Evolutionary conservation across 805 yeast genomes (phyloP).

Genomic region (Vanderwaltozyma yarrowii): DNA sequence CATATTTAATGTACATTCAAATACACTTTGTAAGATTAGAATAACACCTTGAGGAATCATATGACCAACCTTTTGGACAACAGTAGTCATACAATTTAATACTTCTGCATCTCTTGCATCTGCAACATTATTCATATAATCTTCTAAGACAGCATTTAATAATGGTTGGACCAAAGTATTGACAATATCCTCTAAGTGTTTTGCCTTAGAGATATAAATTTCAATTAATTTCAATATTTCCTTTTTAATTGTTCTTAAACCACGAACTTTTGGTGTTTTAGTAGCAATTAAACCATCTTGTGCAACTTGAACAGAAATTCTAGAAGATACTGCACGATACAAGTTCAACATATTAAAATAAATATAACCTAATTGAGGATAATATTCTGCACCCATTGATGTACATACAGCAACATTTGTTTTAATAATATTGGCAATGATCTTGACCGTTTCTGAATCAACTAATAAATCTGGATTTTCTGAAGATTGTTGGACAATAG

Average conservation of each 20-base stretch:
- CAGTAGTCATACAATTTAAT: conserved; percentile 84
- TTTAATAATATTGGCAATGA: conserved; percentile 86
- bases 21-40: conserved; percentile 76
- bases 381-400: conserved; percentile 87
- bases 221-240: conserved; percentile 85
- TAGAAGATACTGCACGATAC: conserved; percentile 77
- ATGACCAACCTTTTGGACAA: conserved; percentile 79
- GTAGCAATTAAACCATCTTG: conserved; percentile 81
- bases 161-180: conserved; percentile 74
- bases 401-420: conserved; percentile 93
- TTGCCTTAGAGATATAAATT: conserved; percentile 80
- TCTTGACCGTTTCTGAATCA: conserved; percentile 78
- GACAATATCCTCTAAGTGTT: conserved; percentile 74
- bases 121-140: conserved; percentile 79
- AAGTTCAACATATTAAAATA: conserved; percentile 84
- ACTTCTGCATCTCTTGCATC: conserved; percentile 98
- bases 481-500: conserved; percentile 76
- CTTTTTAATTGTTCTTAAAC: conserved; percentile 90
- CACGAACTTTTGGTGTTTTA: conserved; percentile 89
- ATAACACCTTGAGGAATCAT: conserved; percentile 86
- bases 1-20: conserved; percentile 92
- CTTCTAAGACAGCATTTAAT: conserved; percentile 77
- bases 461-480: conserved; percentile 72
- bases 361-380: conserved; percentile 76
- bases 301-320: conserved; percentile 75